Evolutionary conservation across 139 green algal genomes (phyloP).

Genomic region (Axilococcus clingmanii): DNA sequence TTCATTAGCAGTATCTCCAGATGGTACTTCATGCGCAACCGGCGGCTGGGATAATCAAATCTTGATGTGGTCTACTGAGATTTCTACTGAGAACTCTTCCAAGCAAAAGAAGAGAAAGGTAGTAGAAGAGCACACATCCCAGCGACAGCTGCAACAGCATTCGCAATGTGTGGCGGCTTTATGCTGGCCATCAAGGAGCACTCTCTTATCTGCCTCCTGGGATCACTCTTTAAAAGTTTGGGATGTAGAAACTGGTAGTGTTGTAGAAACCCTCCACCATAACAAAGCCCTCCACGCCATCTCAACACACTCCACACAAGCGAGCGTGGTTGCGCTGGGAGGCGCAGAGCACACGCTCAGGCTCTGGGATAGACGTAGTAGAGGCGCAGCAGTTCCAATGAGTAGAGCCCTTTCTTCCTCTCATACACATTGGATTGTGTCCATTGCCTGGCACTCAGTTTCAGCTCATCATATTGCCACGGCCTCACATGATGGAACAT

Average conservation of each 20-base stretch:
- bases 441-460: conserved; percentile 48
- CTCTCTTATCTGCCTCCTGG: conserved; percentile 59
- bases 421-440: conserved; percentile 60
- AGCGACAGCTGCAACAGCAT: conserved; percentile 54
- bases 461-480: conserved; percentile 56
- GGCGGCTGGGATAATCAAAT: conserved; percentile 63
- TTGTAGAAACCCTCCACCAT: conserved; percentile 49
- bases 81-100: background rate
- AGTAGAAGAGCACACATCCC: conserved; percentile 20
- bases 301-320: conserved; percentile 11
- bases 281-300: conserved; percentile 64
- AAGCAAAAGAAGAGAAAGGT: conserved; percentile 34
- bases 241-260: conserved; percentile 41
- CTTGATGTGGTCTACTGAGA: conserved; percentile 40
- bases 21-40: conserved; percentile 28
- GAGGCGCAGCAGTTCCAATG: background rate
- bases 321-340: conserved; percentile 55
- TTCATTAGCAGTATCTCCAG: conserved; percentile 30
- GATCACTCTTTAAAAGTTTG: conserved; percentile 69
- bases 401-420: conserved; percentile 20
- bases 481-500: conserved; percentile 36
- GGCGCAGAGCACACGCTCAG: conserved; percentile 52
- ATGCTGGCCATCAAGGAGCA: conserved; percentile 34
- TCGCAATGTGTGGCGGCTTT: conserved; percentile 55
- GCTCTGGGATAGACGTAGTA: conserved; percentile 62